These are phyloP conservation scores for Podospora fimiseda DNA, from an alignment of 495 filamentous ascomycete genomes.

Conservation along the genomic window DNA sequence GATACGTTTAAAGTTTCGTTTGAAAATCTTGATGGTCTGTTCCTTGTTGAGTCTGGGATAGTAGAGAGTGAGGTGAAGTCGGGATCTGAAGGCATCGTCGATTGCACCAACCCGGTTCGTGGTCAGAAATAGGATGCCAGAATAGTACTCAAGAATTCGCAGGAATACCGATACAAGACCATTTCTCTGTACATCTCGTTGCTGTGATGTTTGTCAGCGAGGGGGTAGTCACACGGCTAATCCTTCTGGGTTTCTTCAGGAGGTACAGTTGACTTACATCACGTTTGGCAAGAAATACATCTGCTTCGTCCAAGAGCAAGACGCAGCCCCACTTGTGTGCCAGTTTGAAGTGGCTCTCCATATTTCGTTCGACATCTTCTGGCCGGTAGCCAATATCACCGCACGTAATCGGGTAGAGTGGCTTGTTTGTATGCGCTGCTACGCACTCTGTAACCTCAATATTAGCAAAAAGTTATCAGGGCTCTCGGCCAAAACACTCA, in stretches of 20 bases:
- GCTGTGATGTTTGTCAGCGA: not conserved
- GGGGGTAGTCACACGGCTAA: not conserved
- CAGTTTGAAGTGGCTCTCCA: conserved; percentile 35
- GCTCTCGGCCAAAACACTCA: too few species aligned
- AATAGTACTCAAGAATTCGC: conserved; percentile 53
- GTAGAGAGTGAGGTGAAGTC: conserved; percentile 46
- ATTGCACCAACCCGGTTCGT: conserved; percentile 49
- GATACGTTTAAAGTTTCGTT: conserved; percentile 26
- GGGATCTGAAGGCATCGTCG: conserved; percentile 50
- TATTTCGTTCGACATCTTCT: conserved; percentile 34
- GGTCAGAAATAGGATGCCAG: conserved; percentile 52
- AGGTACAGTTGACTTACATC: conserved; percentile 12
- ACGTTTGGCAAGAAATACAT: conserved; percentile 50
- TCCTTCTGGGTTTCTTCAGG: too few species aligned
- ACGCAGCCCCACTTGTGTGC: conserved; percentile 45
- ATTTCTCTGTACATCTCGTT: conserved; percentile 42
- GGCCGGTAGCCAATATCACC: conserved; percentile 18
- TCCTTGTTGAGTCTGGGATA: conserved; percentile 33
- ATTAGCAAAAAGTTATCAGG: not conserved
- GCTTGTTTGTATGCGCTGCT: conserved; percentile 15
- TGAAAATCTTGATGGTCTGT: conserved; percentile 30
- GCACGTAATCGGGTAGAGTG: conserved; percentile 22
- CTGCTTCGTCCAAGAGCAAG: conserved; percentile 52
- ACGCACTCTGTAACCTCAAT: conserved; percentile 11
- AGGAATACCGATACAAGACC: conserved; percentile 50